Evolutionary conservation across 306 rosid genomes (phyloP), one percentile per base, ranked within the genome.

Genomic region (Astragalus membranaceus): DNA sequence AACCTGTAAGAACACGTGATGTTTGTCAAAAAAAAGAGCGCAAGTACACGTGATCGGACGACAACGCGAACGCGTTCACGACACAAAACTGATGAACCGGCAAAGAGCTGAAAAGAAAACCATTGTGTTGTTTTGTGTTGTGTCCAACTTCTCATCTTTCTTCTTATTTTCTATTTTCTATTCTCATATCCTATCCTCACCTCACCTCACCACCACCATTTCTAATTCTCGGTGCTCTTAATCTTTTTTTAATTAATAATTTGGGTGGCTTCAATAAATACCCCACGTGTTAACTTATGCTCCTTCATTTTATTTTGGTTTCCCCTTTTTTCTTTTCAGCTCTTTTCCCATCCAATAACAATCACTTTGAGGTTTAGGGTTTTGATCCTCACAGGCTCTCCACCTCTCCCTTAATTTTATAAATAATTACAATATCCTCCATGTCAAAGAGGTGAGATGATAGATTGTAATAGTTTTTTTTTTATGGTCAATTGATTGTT

Each of bases 371-470:
- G 86, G 81, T 83, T 79, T 83, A 75, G 87, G 87, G 82, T 79
- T 83, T 83, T 72, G 59, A 71, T 79, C 79, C 36, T 61, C 66
- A 0, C 49, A 26, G 2, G 20, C 14, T 20, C 2, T n/a, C n/a
- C n/a, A n/a, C n/a, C 69, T 72, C 54, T 56, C 20, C 20, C 33
- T 53, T 73, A 65, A 66, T 52, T 72, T 66, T 66, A 35, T 14
- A 35, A 14, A 5, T 12, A 29, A 12, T 32, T 57, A 3, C 61
- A 44, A 57, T 59, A 20, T 20, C 23, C 79, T 26, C 30, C 79
- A 83, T 83, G 87, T 79, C 87, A 43, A 83, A 56, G 74, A 79
- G 87, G 87, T 83, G 26, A 72, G 72, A 26, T 35, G 37, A 23
- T 48, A 35, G 62, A 16, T 47, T 73, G 10, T 70, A 48, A 0